A percentile compares a stretch with the other conserved stretches of the same genome.
These are phyloP conservation scores for Cryphonectria naterciae DNA, from an alignment of 2,329 filamentous ascomycete genomes.

Conservation along the genomic window DNA sequence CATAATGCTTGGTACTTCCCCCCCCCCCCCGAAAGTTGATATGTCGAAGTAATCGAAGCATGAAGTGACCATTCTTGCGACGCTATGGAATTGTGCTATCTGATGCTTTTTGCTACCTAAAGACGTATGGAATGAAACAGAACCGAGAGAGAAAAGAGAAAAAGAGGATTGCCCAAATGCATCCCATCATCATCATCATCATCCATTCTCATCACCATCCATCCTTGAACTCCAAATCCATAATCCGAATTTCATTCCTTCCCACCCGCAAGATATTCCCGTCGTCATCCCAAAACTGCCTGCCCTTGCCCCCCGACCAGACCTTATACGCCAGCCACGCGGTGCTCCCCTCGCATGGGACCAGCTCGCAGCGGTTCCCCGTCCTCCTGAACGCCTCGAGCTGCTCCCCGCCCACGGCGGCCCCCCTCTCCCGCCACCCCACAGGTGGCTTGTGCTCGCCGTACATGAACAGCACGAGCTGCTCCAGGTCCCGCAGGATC, in stretches of 20 bases:
- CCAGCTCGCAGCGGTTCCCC: conserved; percentile 27
- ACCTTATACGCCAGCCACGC: conserved; percentile 33
- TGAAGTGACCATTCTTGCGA: neutral
- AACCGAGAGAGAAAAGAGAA: neutral
- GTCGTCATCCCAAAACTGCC: conserved; percentile 32
- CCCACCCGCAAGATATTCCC: conserved; percentile 34
- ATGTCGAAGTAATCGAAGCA: neutral
- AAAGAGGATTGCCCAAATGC: neutral
- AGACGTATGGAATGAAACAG: neutral
- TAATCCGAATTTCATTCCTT: conserved; percentile 34
- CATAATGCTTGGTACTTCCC: neutral
- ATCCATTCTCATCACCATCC: conserved; percentile 31
- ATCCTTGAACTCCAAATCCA: conserved; percentile 36
- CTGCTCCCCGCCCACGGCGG: neutral
- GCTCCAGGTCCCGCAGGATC: conserved; percentile 36
- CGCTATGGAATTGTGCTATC: neutral
- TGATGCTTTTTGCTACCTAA: neutral
- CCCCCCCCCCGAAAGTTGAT: neutral
- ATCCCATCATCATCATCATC: neutral
- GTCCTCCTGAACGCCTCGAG: conserved; percentile 4
- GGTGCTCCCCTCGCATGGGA: conserved; percentile 32
- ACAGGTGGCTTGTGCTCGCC: conserved; percentile 35
- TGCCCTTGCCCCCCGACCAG: conserved; percentile 33
- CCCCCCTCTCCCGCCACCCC: conserved; percentile 34
- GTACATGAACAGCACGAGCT: conserved; percentile 40